These are phyloP conservation scores for Sugiyamaella chiloensis DNA, from an alignment of 805 yeast genomes.

Conservation along the genomic window DNA sequence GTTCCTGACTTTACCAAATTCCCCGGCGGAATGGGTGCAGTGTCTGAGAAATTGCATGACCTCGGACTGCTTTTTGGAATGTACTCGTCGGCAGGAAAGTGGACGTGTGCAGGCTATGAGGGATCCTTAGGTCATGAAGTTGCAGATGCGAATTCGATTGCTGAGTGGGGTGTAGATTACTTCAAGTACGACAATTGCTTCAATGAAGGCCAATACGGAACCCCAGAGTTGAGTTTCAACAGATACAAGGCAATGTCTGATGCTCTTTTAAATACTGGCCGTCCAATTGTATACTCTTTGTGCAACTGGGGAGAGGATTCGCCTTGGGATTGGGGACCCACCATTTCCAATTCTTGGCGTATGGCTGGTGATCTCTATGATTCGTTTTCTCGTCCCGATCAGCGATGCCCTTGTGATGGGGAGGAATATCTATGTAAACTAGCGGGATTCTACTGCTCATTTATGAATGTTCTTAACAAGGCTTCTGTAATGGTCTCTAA, in stretches of 20 bases:
- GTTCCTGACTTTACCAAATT: conserved; percentile 27
- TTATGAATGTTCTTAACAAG: conserved; percentile 29
- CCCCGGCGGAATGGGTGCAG: conserved; percentile 30
- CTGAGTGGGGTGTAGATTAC: conserved; percentile 33
- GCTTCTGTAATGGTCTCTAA: conserved; percentile 32
- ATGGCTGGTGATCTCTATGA: conserved; percentile 32
- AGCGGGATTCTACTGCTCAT: conserved; percentile 31
- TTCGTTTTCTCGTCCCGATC: conserved; percentile 23
- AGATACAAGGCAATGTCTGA: conserved; percentile 33
- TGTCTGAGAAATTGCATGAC: conserved; percentile 29
- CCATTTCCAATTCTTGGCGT: conserved; percentile 34
- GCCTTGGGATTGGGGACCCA: conserved; percentile 33
- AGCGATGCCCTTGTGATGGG: conserved; percentile 32
- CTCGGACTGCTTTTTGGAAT: conserved; percentile 33
- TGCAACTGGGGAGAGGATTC: conserved; percentile 37
- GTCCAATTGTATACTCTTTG: conserved; percentile 31
- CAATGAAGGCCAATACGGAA: conserved; percentile 31
- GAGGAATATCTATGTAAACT: conserved; percentile 26
- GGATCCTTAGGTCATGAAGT: conserved; percentile 33
- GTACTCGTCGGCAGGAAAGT: conserved; percentile 36
- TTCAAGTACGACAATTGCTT: conserved; percentile 35
- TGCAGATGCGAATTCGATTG: conserved; percentile 31
- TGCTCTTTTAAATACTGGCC: conserved; percentile 32
- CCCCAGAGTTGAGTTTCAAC: conserved; percentile 27
- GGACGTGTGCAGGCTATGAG: conserved; percentile 34